phyloP scores from a whole-genome alignment of 2,329 filamentous ascomycete species.

The Aureobasidium namibiae region DNA sequence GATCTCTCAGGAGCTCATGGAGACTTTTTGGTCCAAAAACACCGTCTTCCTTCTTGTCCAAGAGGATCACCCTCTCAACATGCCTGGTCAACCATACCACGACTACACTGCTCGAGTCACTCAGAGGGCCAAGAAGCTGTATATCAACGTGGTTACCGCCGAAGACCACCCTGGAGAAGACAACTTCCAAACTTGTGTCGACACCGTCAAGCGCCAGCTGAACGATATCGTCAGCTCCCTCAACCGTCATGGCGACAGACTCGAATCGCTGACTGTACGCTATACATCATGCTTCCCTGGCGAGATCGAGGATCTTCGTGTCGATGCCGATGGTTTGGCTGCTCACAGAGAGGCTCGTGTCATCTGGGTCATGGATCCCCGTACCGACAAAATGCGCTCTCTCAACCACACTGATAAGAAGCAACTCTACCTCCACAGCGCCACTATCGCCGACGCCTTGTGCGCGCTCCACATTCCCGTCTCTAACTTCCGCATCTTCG shows the following conservation, averaged over 20 bases:
- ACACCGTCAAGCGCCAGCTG: not conserved
- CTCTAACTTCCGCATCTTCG: not conserved
- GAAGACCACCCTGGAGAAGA: not conserved
- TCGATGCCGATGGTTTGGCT: not conserved
- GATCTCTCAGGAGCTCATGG: not conserved
- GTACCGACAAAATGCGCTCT: not conserved
- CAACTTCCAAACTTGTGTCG: not conserved
- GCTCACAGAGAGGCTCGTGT: not conserved
- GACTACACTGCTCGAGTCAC: not conserved
- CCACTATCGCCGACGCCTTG: not conserved
- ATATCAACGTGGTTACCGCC: not conserved
- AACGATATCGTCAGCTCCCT: not conserved
- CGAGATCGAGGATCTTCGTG: not conserved
- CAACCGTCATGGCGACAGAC: not conserved
- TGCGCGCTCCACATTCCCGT: not conserved
- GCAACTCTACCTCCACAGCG: not conserved
- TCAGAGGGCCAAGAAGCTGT: not conserved
- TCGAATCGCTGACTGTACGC: not conserved
- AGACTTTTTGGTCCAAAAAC: not conserved
- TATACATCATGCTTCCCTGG: not conserved
- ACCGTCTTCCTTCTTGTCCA: not conserved
- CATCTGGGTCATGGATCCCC: not conserved
- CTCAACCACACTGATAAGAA: not conserved
- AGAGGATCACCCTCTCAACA: not conserved
- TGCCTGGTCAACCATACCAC: not conserved